Evolutionary conservation across 2,329 filamentous ascomycete genomes (phyloP), one percentile per base, ranked within the genome.

Genomic region (Mariannaea sp.): DNA sequence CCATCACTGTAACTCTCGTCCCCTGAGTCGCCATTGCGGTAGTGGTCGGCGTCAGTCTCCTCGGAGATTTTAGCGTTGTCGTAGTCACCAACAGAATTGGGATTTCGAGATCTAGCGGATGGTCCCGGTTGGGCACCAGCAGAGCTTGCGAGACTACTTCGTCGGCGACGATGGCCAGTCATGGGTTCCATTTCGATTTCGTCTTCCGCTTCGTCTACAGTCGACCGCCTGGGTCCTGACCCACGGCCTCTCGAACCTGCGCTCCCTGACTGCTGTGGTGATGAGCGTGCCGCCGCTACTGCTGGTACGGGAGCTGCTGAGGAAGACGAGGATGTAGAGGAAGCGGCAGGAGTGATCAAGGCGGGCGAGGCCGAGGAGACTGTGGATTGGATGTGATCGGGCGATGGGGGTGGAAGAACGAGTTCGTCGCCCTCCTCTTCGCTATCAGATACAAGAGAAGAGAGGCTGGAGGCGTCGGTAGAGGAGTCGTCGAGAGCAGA

Each of bases 1-100:
- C 91, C 87, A 61, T 90, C 88, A 22, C 85, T 86, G 48, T 84
- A 80, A 64, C 83, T 77, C 61, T 85, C 83, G 47, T 79, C 77
- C 58, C 75, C 70, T 4, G 67, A 65, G 10, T 71, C 69, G 39
- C 70, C 67, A 38, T 64, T 69, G 50, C 58, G 59, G 41, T 61
- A 64, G 44, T 60, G 67, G 42, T 69, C 61, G 47, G 60, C 64
- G 39, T 58, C 60, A 38, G 65, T 68, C 57, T 80, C 78, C 56
- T 80, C 79, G 20, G 72, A 71, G 42, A 80, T 77, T 65, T 80
- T 79, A 39, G 70, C 65, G 41, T 78, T 77, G 38, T 76, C 75
- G 12, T 64, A 60, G 7, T 70, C 65, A n/a, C 53, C 65, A 26
- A 62, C 56, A 35, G 55, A 59, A 45, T 38, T 61, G 29, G 61